Percentiles rank a stretch among this genome's conserved stretches.
phyloP scores from a whole-genome alignment of 305 asterid species.

The Fraxinus platypoda region DNA sequence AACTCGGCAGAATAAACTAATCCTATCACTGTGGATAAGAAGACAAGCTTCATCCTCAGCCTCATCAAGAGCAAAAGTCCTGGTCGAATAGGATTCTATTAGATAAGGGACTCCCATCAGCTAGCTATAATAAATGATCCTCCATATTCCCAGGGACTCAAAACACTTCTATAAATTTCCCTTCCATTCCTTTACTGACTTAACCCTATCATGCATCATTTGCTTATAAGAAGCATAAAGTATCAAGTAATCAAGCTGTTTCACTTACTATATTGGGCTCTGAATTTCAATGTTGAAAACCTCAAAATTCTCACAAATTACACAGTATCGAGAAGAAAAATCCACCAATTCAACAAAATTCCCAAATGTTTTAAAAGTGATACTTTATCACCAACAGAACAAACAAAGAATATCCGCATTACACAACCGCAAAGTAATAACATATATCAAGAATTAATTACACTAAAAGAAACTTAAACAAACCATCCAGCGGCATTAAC shows the following conservation, averaged over 20 bases:
- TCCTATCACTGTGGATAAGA: background rate
- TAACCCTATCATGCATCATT: background rate
- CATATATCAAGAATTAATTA: background rate
- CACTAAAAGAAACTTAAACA: constrained; percentile 19
- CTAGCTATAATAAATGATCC: background rate
- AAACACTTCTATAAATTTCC: background rate
- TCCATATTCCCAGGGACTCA: background rate
- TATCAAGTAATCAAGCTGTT: background rate
- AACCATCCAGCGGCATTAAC: constrained; percentile 90
- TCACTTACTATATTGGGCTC: background rate
- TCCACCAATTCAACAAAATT: background rate
- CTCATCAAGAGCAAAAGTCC: background rate
- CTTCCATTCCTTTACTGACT: background rate
- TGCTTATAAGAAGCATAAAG: background rate
- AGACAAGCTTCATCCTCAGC: background rate
- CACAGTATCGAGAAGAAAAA: background rate
- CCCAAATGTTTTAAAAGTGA: background rate
- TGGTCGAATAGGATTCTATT: background rate
- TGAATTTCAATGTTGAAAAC: background rate
- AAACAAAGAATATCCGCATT: background rate
- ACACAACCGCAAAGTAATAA: background rate
- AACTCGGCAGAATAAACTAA: background rate
- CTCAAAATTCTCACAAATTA: background rate
- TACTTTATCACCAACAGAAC: background rate
- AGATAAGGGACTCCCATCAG: background rate